Conservation (phyloP, 371 early-diverging fungal genomes). For the Mortierella sp. region DNA sequence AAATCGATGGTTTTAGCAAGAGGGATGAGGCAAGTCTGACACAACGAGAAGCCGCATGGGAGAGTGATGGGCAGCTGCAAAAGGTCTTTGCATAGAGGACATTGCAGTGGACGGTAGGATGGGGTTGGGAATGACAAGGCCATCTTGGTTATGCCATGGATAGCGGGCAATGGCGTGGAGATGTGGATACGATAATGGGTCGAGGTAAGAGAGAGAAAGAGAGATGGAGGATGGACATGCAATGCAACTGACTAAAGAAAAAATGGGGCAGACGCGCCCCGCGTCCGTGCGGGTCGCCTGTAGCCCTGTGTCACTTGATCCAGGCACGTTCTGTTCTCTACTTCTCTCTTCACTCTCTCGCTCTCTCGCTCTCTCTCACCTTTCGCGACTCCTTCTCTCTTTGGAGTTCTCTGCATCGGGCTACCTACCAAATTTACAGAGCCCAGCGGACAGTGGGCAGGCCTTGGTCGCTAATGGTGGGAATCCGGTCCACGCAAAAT, state of each 20-base stretch:
- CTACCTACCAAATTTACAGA: too few species aligned
- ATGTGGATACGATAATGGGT: not conserved
- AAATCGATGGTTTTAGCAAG: slow-evolving; percentile 19
- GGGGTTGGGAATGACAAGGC: slow-evolving; percentile 10
- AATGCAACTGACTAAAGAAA: too few species aligned
- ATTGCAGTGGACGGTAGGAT: slow-evolving; percentile 34
- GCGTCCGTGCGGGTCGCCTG: too few species aligned
- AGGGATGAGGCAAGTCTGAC: slow-evolving; percentile 53
- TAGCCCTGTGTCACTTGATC: too few species aligned
- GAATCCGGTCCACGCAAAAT: too few species aligned
- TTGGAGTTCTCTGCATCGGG: too few species aligned
- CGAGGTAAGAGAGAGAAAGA: not conserved
- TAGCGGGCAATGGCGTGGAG: too few species aligned
- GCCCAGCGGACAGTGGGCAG: too few species aligned
- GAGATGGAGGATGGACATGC: too few species aligned
- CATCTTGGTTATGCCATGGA: too few species aligned
- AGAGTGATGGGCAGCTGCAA: slow-evolving; percentile 55
- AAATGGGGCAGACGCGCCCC: too few species aligned
- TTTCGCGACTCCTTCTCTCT: not conserved
- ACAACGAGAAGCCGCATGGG: slow-evolving; percentile 61
- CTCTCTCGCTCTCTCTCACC: not conserved
- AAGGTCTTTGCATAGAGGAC: slow-evolving; percentile 49
- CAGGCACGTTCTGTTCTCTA: not conserved
- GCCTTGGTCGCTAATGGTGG: too few species aligned
- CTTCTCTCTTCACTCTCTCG: not conserved